A percentile compares a stretch with the other conserved stretches of the same genome.
phyloP scores from a whole-genome alignment of 768 basidiomycete species.

The Agrocybe chaxingu region DNA sequence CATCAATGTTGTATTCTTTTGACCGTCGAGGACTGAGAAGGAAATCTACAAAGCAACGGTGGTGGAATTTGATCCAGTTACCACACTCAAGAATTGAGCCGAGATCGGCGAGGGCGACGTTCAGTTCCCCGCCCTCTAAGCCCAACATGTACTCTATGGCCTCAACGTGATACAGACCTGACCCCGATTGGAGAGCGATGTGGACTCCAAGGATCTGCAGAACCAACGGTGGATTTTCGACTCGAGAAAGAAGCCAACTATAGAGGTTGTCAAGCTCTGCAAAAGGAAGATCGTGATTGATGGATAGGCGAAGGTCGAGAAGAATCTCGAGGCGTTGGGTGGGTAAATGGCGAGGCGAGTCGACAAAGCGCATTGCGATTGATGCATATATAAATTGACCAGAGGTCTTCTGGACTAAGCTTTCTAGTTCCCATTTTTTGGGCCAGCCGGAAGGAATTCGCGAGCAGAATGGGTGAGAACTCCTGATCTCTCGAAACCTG shows the following conservation, averaged over 20 bases:
- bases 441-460: constrained; percentile 14
- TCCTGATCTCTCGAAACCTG: constrained; percentile 9
- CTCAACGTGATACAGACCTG: too few relatives aligned
- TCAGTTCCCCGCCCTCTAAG: too few relatives aligned
- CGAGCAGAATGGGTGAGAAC: constrained; percentile 1
- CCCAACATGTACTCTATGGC: too few relatives aligned
- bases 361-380: constrained; percentile 9
- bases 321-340: constrained; percentile 10
- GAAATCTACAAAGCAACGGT: too few relatives aligned
- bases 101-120: too few relatives aligned
- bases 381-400: constrained; percentile 19
- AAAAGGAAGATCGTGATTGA: constrained; percentile 4
- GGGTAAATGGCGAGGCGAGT: constrained; percentile 6
- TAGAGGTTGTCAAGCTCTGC: constrained; percentile 14
- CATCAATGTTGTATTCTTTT: too few relatives aligned
- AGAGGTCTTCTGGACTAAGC: constrained; percentile 12
- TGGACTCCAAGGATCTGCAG: too few relatives aligned
- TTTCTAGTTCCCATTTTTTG: neutral
- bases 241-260: constrained; percentile 1
- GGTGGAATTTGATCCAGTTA: too few relatives aligned
- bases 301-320: neutral
- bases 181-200: too few relatives aligned
- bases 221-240: neutral
- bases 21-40: too few relatives aligned
- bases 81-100: too few relatives aligned